Conservation (phyloP, 306 rosid genomes). For the Citrullus amarus region DNA sequence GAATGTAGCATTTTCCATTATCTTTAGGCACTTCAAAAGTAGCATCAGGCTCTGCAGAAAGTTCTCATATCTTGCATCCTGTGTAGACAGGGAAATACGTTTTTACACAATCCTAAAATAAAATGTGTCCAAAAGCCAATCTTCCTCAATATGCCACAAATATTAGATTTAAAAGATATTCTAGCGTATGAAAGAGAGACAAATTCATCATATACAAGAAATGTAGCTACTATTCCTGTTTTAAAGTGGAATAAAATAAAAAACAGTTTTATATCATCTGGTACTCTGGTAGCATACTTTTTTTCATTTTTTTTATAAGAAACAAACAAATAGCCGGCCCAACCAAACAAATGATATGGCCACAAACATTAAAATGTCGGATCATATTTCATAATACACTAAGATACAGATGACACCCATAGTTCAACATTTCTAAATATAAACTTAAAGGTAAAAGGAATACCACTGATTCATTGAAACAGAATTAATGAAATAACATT, state of each 20-base stretch:
- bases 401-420: neutral
- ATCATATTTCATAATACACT: neutral
- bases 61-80: conserved; percentile 30
- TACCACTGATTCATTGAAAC: neutral
- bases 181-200: neutral
- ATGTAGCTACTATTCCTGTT: neutral
- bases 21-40: conserved; percentile 75
- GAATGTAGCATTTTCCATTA: conserved; percentile 96
- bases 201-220: neutral
- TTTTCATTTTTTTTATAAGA: too few relatives aligned
- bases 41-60: conserved; percentile 37
- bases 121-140: conserved; percentile 6
- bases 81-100: conserved; percentile 24
- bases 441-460: neutral
- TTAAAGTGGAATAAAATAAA: neutral
- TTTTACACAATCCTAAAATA: conserved; percentile 52
- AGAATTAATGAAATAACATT: neutral
- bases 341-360: neutral
- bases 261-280: neutral
- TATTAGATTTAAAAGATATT: neutral
- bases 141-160: conserved; percentile 5
- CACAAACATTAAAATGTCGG: neutral
- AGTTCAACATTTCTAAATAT: neutral
- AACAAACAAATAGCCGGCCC: too few relatives aligned
- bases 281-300: neutral